Base-by-base conservation (phyloP, 2,329 filamentous ascomycete species). In the Pseudogymnoascus sp. region DNA sequence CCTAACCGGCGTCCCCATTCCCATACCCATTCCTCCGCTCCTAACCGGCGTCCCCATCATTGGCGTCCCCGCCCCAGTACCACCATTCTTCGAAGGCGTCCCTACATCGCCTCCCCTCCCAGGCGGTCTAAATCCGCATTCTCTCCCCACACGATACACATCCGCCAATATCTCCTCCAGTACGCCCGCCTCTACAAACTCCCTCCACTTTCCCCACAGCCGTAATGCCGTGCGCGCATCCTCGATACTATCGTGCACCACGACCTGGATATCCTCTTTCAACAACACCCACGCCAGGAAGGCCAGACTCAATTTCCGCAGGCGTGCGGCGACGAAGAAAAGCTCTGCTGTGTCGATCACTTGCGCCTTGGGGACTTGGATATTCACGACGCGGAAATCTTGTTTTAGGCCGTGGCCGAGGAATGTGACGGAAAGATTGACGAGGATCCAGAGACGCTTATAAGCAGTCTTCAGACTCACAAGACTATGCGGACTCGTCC, bases 321-420 rank as follows among this genome's bases (percentile, higher is more conserved):
- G 83, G 33, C 91, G 88, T 14, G 85, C 82, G 62, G 88, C 86
- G 63, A 96, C 86, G 75, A 90, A 96, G 78, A 96, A 97, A 1
- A 96, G 81, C 66, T 96, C 89, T 68, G 93, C 92, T 0, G 96
- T 99, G 75, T 99, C 95, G 62, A 99, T 91, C 37, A 96, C 89
- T 74, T 99, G 95, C 3, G 84, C 76, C 72, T 88, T 90, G 1
- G 96, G 95, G 0, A 99, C 89, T 73, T 97, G 91, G 62, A 99
- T 97, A 75, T 99, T 99, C 76, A 96, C 96, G 62, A 96, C 96
- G 61, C 95, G 91, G 77, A 99, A 97, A 75, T 99, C 95, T 69
- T 95, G 93, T 68, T 91, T 91, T 43, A 99, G 81, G 3, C 93
- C 93, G 71, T 99, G 95, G 2, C 95, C 95, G 4, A 99, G 84